A percentile compares a stretch with the other conserved stretches of the same genome.
phyloP scores from a whole-genome alignment of 805 yeast species.

The Metschnikowia dekortorum region DNA sequence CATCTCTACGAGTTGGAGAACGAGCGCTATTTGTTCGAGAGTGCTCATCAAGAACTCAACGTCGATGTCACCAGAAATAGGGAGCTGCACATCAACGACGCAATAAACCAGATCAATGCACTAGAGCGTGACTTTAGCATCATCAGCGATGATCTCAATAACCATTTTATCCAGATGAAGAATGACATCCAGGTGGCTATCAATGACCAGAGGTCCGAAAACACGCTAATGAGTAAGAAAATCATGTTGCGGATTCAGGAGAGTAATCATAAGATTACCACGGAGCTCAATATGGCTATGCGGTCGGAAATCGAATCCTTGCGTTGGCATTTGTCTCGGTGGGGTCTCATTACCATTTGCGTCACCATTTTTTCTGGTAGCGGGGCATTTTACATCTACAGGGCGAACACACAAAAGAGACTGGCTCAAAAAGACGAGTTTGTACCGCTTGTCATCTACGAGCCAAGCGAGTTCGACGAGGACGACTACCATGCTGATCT shows the following conservation, averaged over 20 bases:
- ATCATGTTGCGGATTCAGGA: conserved; percentile 73
- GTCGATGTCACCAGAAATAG: conserved; percentile 74
- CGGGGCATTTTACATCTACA: conserved; percentile 49
- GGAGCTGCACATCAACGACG: conserved; percentile 62
- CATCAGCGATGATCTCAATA: conserved; percentile 70
- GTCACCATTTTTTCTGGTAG: conserved; percentile 55
- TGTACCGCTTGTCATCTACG: conserved; percentile 39
- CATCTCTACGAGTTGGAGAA: conserved; percentile 73
- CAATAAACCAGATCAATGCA: conserved; percentile 61
- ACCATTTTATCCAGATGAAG: conserved; percentile 52
- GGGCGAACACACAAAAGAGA: conserved; percentile 20
- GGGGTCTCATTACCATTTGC: conserved; percentile 76
- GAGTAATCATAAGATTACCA: conserved; percentile 76
- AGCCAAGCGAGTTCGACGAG: conserved; percentile 49
- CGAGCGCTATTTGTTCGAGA: conserved; percentile 83
- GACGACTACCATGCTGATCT: conserved; percentile 55
- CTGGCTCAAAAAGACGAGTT: conserved; percentile 30
- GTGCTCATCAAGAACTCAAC: conserved; percentile 82
- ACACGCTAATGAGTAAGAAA: conserved; percentile 66
- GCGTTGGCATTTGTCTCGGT: conserved; percentile 89
- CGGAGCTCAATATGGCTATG: conserved; percentile 75
- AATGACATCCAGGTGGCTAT: conserved; percentile 80
- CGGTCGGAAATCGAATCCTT: conserved; percentile 83
- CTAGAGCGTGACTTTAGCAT: conserved; percentile 69
- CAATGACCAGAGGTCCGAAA: conserved; percentile 82